Base-by-base conservation (phyloP, 2,329 filamentous ascomycete genomes). In the Xylaria sp. region DNA sequence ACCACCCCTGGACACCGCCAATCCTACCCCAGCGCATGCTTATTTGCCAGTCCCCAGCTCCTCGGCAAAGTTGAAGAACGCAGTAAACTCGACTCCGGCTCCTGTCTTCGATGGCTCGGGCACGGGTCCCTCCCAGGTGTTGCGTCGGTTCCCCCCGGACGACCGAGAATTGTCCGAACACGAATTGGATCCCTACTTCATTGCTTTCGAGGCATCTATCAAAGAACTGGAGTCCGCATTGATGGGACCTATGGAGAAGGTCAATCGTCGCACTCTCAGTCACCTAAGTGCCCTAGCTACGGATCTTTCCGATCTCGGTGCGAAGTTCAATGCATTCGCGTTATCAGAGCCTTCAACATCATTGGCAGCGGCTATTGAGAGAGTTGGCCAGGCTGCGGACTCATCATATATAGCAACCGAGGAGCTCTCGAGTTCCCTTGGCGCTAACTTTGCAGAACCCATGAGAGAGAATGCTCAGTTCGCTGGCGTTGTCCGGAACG, bases 391-490 rank as follows among this genome's bases (percentile, higher is more conserved):
- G 81, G 96, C 96, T 1, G 94, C 95, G 9, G 96, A 99, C 79
- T 93, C 93, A 10, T 98, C 96, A 0, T 99, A 98, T 79, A 94
- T 99, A 73, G 94, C 93, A 10, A 98, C 95, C 0, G 93, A 97
- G 76, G 96, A 99, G 78, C 84, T 99, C 2, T 94, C 94, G 0
- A 90, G 90, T 1, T 92, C 92, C 0, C 84, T 99, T n/a, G 94
- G 94, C 23, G 94, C 95, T 41, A 96, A 90, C 73, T 99, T 99
- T 78, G 94, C 97, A 0, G 97, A 99, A 78, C 96, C 96, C 0
- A 98, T 99, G 94, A 89, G 97, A 65, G 96, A 99, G 82, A 97
- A 94, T 76, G 94, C 96, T 13, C 96, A 99, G 78, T 99, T 99
- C 79, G 96, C 96, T 0, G 93, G 96, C 12, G 94, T 99, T 0